Conservation (phyloP, 2,329 filamentous ascomycete species). For the Fusarium setosum region DNA sequence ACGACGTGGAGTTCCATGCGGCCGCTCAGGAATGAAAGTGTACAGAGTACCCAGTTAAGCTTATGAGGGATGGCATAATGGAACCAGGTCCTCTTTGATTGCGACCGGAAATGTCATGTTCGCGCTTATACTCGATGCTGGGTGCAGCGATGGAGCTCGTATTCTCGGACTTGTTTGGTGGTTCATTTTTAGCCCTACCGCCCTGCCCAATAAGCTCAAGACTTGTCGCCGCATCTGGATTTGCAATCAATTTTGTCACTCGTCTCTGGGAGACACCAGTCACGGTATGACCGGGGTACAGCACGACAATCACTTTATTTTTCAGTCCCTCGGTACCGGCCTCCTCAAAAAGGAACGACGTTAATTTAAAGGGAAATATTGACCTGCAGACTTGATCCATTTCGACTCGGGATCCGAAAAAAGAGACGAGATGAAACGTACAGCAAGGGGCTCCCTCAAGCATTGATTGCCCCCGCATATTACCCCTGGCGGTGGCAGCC, state of each 20-base stretch:
- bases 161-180: slow-evolving; percentile 17
- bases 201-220: slow-evolving; percentile 24
- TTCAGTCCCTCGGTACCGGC: neutral
- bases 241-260: neutral
- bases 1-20: slow-evolving; percentile 10
- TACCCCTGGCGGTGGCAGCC: slow-evolving; percentile 14
- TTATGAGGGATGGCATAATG: neutral
- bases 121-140: slow-evolving; percentile 4
- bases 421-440: slow-evolving; percentile 10
- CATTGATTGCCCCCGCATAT: slow-evolving; percentile 23
- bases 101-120: slow-evolving; percentile 7
- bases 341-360: neutral
- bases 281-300: neutral
- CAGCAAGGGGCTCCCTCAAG: slow-evolving; percentile 1
- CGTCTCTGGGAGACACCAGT: no score
- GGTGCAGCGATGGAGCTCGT: slow-evolving; percentile 22
- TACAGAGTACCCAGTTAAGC: neutral
- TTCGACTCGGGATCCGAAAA: slow-evolving; percentile 5
- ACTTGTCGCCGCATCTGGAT: slow-evolving; percentile 27
- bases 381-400: neutral
- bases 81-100: neutral
- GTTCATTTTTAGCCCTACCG: slow-evolving; percentile 10
- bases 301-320: neutral
- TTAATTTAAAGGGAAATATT: neutral
- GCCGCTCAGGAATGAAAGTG: slow-evolving; percentile 20